phyloP scores from a whole-genome alignment of 176 grass and related monocot species.

The Coix lacrymajobi region DNA sequence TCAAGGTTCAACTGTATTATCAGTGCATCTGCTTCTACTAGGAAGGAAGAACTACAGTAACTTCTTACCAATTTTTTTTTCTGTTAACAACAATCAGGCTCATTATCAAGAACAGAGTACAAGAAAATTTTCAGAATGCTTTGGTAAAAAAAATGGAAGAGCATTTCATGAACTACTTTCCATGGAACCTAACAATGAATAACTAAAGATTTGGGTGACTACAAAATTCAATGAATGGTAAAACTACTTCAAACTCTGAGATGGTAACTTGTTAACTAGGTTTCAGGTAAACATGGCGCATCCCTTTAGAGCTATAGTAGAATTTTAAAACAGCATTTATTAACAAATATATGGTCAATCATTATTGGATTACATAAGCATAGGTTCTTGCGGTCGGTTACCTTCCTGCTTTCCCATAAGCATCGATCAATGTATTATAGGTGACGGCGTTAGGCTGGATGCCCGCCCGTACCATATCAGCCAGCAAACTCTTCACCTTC shows the following conservation, averaged over 20 bases:
- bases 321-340: background rate
- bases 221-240: background rate
- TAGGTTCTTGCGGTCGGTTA: background rate
- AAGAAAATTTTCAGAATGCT: background rate
- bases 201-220: background rate
- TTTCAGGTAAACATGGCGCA: background rate
- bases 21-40: background rate
- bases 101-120: background rate
- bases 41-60: background rate
- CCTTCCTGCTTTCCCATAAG: constrained; percentile 87
- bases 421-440: constrained; percentile 91
- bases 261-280: background rate
- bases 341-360: background rate
- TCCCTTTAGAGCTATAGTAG: background rate
- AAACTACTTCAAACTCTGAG: background rate
- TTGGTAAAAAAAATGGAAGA: background rate
- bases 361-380: background rate
- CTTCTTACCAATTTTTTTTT: background rate
- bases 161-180: background rate
- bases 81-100: background rate
- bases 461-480: constrained; percentile 47
- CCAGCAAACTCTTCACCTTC: constrained; percentile 56
- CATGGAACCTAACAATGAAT: background rate
- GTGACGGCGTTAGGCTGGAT: constrained; percentile 73
- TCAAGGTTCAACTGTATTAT: background rate